These are phyloP conservation scores for Parafenestella ontariensis DNA, from an alignment of 2,329 filamentous ascomycete genomes.

Conservation along the genomic window DNA sequence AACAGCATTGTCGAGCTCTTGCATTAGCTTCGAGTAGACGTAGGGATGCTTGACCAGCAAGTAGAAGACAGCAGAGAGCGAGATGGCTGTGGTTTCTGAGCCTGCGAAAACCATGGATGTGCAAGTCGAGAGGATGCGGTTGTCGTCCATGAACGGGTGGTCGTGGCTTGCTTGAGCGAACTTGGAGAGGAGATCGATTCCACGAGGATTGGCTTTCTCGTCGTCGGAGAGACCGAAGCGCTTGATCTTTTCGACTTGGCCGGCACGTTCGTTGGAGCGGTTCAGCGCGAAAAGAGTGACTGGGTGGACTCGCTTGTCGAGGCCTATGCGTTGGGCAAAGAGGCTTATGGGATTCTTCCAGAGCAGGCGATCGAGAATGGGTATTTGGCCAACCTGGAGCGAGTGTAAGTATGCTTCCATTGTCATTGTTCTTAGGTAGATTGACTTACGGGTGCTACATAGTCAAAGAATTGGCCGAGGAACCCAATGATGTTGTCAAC, in stretches of 20 bases:
- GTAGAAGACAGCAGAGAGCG: constrained; percentile 75
- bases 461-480: constrained; percentile 69
- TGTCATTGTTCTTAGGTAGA: neutral
- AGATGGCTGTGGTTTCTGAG: constrained; percentile 81
- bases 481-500: constrained; percentile 76
- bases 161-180: constrained; percentile 73
- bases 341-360: constrained; percentile 79
- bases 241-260: constrained; percentile 59
- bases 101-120: constrained; percentile 77
- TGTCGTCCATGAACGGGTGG: constrained; percentile 75
- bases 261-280: constrained; percentile 70
- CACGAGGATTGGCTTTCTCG: constrained; percentile 40
- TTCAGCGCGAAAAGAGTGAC: constrained; percentile 75
- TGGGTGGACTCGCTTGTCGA: constrained; percentile 73
- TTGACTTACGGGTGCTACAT: constrained; percentile 69
- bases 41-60: constrained; percentile 70
- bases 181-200: constrained; percentile 71
- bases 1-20: constrained; percentile 69
- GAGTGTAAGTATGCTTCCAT: constrained; percentile 12
- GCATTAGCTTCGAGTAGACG: constrained; percentile 62
- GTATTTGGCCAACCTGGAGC: constrained; percentile 73
- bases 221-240: constrained; percentile 49
- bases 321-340: constrained; percentile 69
- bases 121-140: constrained; percentile 72
- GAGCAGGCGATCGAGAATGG: constrained; percentile 71